phyloP scores from a whole-genome alignment of 768 basidiomycete genomes.

The Collybia sp. region DNA sequence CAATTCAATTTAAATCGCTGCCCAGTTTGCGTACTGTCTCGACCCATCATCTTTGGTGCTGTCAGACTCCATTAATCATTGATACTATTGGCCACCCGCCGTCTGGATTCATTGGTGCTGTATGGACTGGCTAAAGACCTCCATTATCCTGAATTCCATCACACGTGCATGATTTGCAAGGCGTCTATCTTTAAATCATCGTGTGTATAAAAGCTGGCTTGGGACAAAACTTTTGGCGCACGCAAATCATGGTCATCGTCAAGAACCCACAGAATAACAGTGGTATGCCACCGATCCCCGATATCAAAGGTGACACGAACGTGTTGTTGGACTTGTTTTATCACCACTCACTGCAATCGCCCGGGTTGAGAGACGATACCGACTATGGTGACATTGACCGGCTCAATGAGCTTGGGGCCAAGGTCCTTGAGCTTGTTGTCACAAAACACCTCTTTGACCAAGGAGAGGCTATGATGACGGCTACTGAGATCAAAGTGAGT shows the following conservation, averaged over 20 bases:
- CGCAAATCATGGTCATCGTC: neutral
- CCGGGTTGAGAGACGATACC: constrained; percentile 23
- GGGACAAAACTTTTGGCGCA: too few relatives aligned
- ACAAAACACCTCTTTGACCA: constrained; percentile 41
- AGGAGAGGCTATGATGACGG: constrained; percentile 36
- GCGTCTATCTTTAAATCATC: too few relatives aligned
- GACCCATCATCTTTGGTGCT: too few relatives aligned
- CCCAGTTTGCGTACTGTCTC: too few relatives aligned
- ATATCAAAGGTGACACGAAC: constrained; percentile 49
- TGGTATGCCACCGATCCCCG: constrained; percentile 43
- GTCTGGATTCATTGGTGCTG: too few relatives aligned
- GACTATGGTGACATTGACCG: constrained; percentile 59
- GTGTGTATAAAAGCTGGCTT: too few relatives aligned
- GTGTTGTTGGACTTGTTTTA: constrained; percentile 57
- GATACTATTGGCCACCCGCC: too few relatives aligned
- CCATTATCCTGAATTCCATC: too few relatives aligned
- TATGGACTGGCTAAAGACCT: too few relatives aligned
- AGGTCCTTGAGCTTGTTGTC: constrained; percentile 46
- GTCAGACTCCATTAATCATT: too few relatives aligned
- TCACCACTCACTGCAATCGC: constrained; percentile 34
- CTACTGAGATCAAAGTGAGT: constrained; percentile 40
- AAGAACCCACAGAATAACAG: neutral
- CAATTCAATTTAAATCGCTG: too few relatives aligned
- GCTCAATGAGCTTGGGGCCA: constrained; percentile 52
- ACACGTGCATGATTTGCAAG: too few relatives aligned